Evolutionary conservation across 2,329 filamentous ascomycete species (phyloP).

Genomic region (Hymenoscyphus fraxineus): DNA sequence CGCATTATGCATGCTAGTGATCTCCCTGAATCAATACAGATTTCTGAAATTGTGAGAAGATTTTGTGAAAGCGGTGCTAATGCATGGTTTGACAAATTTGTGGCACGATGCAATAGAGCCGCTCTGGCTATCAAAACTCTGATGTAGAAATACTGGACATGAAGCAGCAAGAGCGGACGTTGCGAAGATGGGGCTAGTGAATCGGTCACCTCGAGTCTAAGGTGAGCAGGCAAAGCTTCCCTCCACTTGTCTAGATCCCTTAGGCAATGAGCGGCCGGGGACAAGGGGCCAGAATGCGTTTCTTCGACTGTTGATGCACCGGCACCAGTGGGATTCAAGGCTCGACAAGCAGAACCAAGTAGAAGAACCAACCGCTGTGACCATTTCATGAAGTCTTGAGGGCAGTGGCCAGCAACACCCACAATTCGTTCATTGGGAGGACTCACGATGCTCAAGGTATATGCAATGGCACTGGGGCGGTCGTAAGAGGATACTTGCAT

Average conservation of each 20-base stretch:
- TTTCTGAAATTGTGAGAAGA: slow-evolving; percentile 35
- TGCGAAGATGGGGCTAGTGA: slow-evolving; percentile 36
- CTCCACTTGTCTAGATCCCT: slow-evolving; percentile 40
- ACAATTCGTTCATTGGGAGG: slow-evolving; percentile 38
- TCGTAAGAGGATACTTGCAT: slow-evolving; percentile 43
- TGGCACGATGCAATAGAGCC: slow-evolving; percentile 38
- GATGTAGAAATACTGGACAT: slow-evolving; percentile 40
- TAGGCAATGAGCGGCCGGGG: slow-evolving; percentile 38
- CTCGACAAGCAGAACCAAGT: slow-evolving; percentile 38
- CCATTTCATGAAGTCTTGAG: slow-evolving; percentile 39
- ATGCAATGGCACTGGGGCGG: slow-evolving; percentile 42
- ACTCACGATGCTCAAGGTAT: slow-evolving; percentile 35
- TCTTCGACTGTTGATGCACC: slow-evolving; percentile 29
- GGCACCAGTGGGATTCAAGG: slow-evolving; percentile 32
- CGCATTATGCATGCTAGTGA: slow-evolving; percentile 35
- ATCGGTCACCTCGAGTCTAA: slow-evolving; percentile 33
- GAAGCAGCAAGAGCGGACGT: slow-evolving; percentile 38
- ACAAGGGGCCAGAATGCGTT: slow-evolving; percentile 37
- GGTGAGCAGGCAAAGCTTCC: slow-evolving; percentile 37
- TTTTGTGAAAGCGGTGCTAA: slow-evolving; percentile 30
- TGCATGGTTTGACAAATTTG: slow-evolving; percentile 29
- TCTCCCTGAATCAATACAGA: slow-evolving; percentile 38
- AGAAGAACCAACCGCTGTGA: slow-evolving; percentile 37
- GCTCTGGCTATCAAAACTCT: slow-evolving; percentile 38
- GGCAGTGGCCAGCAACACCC: slow-evolving; percentile 25